Base-by-base conservation (phyloP, 2,329 filamentous ascomycete species). In the Plenodomus biglobosus region DNA sequence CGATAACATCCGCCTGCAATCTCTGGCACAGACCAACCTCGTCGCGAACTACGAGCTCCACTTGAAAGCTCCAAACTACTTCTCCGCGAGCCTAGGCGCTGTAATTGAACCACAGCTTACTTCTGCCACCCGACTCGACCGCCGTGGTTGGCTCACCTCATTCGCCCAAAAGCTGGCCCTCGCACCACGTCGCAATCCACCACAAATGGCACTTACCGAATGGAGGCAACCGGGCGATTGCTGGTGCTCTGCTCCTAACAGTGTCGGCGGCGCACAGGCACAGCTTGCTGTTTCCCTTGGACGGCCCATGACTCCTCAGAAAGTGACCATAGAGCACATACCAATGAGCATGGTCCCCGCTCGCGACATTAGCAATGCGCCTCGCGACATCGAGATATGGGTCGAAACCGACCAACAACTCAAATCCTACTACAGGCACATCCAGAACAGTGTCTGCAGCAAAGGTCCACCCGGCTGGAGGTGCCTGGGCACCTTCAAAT, bases 181-280 rank as follows among this genome's bases (percentile, higher is more conserved):
- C 11, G 51, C 58, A 10, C 44, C 60, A 43, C 42, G 38, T 59
- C 58, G 62, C 69, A 61, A 61, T 17, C 73, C 78, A 1, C 78
- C 80, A 0, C 62, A 74, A n/a, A 70, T 77, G 0, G 90, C 87
- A 1, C 77, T 96, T 2, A 66, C 73, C 1, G 73, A 77, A 3
- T 96, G 92, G 90, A 76, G 85, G 8, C 88, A 95, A 40, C 80
- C 86, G 27, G 89, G 88, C 17, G 88, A 97, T 53, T 95, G 90
- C 71, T 97, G 90, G 88, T 97, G 92, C 69, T 85, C 86, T 3
- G 71, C 75, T 8, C 42, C 79, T 76, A 58, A 55, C 19, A 53
- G 50, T 3, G 73, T 74, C 0, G 73, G 78, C 15, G 77, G 78
- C 7, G 78, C 80, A 40, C 82, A 84, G 32, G 83, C 85, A 1